Percentiles rank a stretch among this genome's conserved stretches.
Evolutionary conservation across 1,139 yeast species (phyloP).

Genomic region (Chernovozyma sophiae-reginae): DNA sequence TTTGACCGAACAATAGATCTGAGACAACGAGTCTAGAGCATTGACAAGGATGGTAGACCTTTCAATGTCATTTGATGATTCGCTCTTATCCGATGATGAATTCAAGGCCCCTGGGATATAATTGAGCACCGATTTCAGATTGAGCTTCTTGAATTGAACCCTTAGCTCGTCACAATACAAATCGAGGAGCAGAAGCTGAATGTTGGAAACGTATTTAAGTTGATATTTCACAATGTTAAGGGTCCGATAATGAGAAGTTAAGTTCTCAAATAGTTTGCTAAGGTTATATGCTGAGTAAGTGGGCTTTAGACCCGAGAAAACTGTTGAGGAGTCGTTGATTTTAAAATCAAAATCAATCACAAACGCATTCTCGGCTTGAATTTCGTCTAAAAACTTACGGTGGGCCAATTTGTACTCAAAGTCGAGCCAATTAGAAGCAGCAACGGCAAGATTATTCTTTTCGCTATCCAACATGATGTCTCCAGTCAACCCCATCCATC

Average conservation of each 20-base stretch:
- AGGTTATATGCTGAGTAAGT: conserved; percentile 64
- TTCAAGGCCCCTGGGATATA: conserved; percentile 34
- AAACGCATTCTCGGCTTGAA: conserved; percentile 52
- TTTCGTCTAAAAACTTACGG: conserved; percentile 52
- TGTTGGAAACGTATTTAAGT: conserved; percentile 61
- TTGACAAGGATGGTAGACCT: conserved; percentile 26
- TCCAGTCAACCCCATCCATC: conserved; percentile 61
- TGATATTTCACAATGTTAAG: conserved; percentile 60
- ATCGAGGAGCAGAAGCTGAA: conserved; percentile 64
- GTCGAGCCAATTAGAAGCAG: conserved; percentile 54
- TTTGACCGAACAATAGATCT: conserved; percentile 58
- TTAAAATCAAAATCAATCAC: conserved; percentile 60
- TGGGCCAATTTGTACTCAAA: conserved; percentile 59
- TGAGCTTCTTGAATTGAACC: conserved; percentile 41
- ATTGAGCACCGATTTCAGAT: conserved; percentile 27
- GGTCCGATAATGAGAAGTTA: conserved; percentile 60
- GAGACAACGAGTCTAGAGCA: conserved; percentile 53
- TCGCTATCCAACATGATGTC: conserved; percentile 42
- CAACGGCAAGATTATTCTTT: conserved; percentile 27
- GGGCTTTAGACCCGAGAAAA: conserved; percentile 42
- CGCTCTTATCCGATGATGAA: background rate
- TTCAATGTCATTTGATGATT: conserved; percentile 17
- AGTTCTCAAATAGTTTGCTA: conserved; percentile 59
- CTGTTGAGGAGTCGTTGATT: conserved; percentile 13
- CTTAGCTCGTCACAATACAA: conserved; percentile 51